phyloP scores from a whole-genome alignment of 2,329 filamentous ascomycete species.

The Sarocladiaceae sp. region DNA sequence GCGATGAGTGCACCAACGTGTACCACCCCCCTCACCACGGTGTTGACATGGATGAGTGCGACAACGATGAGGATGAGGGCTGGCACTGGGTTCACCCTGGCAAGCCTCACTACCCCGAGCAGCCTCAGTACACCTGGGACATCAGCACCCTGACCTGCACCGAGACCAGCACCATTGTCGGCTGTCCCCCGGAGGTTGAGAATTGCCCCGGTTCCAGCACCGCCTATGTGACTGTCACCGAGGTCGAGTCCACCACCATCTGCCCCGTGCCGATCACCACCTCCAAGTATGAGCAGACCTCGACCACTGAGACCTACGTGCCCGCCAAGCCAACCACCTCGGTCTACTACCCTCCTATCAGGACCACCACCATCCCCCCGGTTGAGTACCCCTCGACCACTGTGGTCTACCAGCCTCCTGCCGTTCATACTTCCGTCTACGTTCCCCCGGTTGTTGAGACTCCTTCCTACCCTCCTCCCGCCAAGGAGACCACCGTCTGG shows the following conservation, averaged over 20 bases:
- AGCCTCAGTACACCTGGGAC: slow-evolving; percentile 29
- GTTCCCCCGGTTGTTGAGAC: slow-evolving; percentile 8
- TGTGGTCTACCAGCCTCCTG: neutral
- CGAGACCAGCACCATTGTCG: slow-evolving; percentile 32
- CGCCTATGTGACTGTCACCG: slow-evolving; percentile 29
- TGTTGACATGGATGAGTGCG: slow-evolving; percentile 32
- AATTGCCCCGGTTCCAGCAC: slow-evolving; percentile 34
- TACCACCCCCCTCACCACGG: slow-evolving; percentile 33
- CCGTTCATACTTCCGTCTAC: slow-evolving; percentile 9
- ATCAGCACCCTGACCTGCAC: slow-evolving; percentile 38
- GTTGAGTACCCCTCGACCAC: slow-evolving; percentile 1
- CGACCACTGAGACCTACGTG: slow-evolving; percentile 11
- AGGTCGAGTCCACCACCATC: slow-evolving; percentile 37
- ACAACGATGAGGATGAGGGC: slow-evolving; percentile 21
- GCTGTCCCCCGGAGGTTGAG: slow-evolving; percentile 30
- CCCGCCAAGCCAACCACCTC: slow-evolving; percentile 9
- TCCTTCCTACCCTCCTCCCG: slow-evolving; percentile 9
- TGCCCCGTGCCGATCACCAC: slow-evolving; percentile 34
- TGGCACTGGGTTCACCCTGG: slow-evolving; percentile 34
- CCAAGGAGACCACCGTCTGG: slow-evolving; percentile 8
- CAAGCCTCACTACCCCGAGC: slow-evolving; percentile 19
- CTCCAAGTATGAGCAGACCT: neutral
- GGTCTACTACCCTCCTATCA: slow-evolving; percentile 12
- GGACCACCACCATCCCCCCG: slow-evolving; percentile 9
- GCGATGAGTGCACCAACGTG: slow-evolving; percentile 22